Evolutionary conservation across 2,329 filamentous ascomycete genomes (phyloP), one percentile per base, ranked within the genome.

Genomic region (Graphiopsis chlorocephala): DNA sequence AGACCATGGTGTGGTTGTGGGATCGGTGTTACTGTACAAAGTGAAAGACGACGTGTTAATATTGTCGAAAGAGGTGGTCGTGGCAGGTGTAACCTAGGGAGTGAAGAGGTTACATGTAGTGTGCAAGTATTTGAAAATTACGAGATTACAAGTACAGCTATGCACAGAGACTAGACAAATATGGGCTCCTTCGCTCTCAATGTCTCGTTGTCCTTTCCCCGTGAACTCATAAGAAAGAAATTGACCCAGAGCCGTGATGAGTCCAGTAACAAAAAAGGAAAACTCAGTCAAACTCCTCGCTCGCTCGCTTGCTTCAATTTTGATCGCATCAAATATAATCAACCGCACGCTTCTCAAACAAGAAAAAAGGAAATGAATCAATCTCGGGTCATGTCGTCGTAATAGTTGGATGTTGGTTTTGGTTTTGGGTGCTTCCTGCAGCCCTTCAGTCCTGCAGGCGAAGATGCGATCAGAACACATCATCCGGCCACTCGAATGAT

Each of bases 401-500:
- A 15, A 56, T 15, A 53, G 50, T 53, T 45, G 38, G n/a, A 45
- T 23, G 38, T 20, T 45, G 38, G n/a, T 20, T 38, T 42, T 42
- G 38, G 1, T 45, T 45, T 45, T 5, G 2, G 38, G 38, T 45
- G n/a, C n/a, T 45, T 45, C 7, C 6, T 45, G 3, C 10, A 20
- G 38, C 5, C n/a, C 38, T 11, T 10, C n/a, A 11, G 38, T 7
- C 29, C 5, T 31, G 14, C n/a, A n/a, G n/a, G n/a, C 11, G 17
- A 1, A 48, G 45, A 33, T 10, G 4, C 14, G 28, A 26, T 69
- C 69, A 76, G 63, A 76, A 76, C 59, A 76, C 73, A 68, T 76
- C 74, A 26, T 74, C 74, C 10, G 74, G 74, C 74, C 74, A 76
- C 64, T 75, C 70, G 61, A 72, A 76, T 20, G 67, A 67, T 56